Evolutionary conservation across 2,329 filamentous ascomycete species (phyloP).

Genomic region (Aspergillus persii): DNA sequence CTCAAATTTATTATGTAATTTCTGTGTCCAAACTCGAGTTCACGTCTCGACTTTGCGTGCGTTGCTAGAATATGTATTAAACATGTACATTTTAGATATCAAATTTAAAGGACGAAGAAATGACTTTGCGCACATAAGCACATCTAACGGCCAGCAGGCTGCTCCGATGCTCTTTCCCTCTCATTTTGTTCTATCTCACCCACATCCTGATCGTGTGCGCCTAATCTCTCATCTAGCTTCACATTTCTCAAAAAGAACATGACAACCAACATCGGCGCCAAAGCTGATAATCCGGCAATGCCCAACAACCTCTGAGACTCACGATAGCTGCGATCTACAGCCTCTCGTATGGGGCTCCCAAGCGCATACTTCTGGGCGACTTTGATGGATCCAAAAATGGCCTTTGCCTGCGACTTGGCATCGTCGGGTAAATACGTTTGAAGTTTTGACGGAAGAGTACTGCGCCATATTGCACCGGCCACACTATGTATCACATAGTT

Average conservation of each 20-base stretch:
- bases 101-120: too few species aligned
- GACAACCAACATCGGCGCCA: constrained; percentile 19
- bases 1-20: too few species aligned
- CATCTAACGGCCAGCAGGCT: too few species aligned
- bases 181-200: not conserved
- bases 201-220: not conserved
- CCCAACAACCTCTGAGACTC: constrained; percentile 21
- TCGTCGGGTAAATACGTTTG: constrained; percentile 19
- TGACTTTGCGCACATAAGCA: too few species aligned
- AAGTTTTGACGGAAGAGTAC: constrained; percentile 19
- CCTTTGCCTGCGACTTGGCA: constrained; percentile 14
- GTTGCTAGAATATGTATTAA: too few species aligned
- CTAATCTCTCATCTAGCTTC: constrained; percentile 14
- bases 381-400: constrained; percentile 23
- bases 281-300: constrained; percentile 15
- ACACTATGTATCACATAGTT: constrained; percentile 16
- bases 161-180: not conserved
- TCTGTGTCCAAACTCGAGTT: too few species aligned
- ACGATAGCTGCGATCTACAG: constrained; percentile 21
- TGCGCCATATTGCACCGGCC: constrained; percentile 40
- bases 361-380: constrained; percentile 16
- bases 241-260: constrained; percentile 25
- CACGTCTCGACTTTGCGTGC: too few species aligned
- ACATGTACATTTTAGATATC: too few species aligned
- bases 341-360: constrained; percentile 12